phyloP scores from a whole-genome alignment of 2,329 filamentous ascomycete genomes.

The Bipolaris sorokiniana region DNA sequence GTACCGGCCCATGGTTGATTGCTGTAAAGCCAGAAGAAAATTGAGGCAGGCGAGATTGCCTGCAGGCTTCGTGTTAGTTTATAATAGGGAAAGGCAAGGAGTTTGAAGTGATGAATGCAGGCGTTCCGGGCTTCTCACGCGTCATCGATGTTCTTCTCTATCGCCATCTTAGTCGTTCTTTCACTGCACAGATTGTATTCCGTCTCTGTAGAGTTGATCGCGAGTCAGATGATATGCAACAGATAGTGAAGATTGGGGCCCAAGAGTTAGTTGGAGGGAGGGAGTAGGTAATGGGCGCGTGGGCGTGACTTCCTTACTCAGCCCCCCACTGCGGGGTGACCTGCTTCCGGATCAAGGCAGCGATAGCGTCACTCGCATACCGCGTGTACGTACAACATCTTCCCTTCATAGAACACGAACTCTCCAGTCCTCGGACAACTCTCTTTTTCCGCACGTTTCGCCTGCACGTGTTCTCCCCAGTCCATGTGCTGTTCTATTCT shows the following conservation, averaged over 20 bases:
- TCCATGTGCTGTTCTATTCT: slow-evolving; percentile 15
- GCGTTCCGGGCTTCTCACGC: slow-evolving; percentile 35
- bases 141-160: slow-evolving; percentile 16
- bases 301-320: slow-evolving; percentile 24
- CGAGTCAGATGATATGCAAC: neutral
- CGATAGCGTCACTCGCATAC: slow-evolving; percentile 26
- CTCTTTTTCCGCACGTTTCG: neutral
- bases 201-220: slow-evolving; percentile 2
- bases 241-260: neutral
- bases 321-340: slow-evolving; percentile 33
- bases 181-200: slow-evolving; percentile 11
- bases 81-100: slow-evolving; percentile 1
- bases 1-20: slow-evolving; percentile 25
- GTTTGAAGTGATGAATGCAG: slow-evolving; percentile 12
- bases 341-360: slow-evolving; percentile 24
- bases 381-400: slow-evolving; percentile 10
- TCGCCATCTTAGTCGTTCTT: slow-evolving; percentile 8
- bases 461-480: neutral
- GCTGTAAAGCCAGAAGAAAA: slow-evolving; percentile 34
- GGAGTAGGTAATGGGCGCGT: slow-evolving; percentile 6
- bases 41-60: neutral
- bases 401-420: neutral
- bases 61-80: slow-evolving; percentile 13
- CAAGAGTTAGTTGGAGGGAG: slow-evolving; percentile 3
- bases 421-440: neutral